A percentile compares a stretch with the other conserved stretches of the same genome.
Evolutionary conservation across 2,329 filamentous ascomycete species (phyloP).

Genomic region (Xylariaceae sp.): DNA sequence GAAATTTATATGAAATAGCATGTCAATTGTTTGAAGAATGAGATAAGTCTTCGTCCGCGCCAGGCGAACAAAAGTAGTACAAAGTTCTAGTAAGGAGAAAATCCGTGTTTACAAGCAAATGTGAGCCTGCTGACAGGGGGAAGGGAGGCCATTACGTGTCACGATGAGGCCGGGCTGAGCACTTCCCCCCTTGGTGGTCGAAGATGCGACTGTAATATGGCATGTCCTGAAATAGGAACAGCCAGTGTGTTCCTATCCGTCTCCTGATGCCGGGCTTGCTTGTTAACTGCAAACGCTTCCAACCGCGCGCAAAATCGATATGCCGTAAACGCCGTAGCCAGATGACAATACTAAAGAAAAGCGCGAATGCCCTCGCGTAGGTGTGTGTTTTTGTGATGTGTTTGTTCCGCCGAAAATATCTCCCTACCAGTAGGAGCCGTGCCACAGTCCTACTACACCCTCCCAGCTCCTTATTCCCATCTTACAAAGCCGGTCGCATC

Average conservation of each 20-base stretch:
- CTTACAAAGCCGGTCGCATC: not conserved
- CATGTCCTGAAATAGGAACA: not conserved
- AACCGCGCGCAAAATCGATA: not conserved
- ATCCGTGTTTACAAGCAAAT: not conserved
- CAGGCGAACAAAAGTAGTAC: not conserved
- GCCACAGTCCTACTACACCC: not conserved
- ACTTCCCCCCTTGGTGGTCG: not conserved
- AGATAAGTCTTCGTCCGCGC: not conserved
- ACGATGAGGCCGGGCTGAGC: not conserved
- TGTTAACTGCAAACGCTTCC: not conserved
- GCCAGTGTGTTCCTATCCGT: not conserved
- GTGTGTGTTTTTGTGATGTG: not conserved
- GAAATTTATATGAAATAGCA: not conserved
- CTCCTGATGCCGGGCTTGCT: not conserved
- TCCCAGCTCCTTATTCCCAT: not conserved
- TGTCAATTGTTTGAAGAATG: not conserved
- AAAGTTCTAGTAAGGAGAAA: not conserved
- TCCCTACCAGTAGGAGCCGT: not conserved
- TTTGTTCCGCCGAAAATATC: not conserved
- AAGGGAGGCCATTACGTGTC: not conserved
- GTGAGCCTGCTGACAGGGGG: not conserved
- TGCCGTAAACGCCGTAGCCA: slow-evolving; percentile 16
- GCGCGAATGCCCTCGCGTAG: slow-evolving; percentile 15
- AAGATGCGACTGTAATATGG: not conserved
- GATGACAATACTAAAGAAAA: slow-evolving; percentile 12